Conservation (phyloP, 116 monocot species). For the Phalaenopsis hybrid region DNA sequence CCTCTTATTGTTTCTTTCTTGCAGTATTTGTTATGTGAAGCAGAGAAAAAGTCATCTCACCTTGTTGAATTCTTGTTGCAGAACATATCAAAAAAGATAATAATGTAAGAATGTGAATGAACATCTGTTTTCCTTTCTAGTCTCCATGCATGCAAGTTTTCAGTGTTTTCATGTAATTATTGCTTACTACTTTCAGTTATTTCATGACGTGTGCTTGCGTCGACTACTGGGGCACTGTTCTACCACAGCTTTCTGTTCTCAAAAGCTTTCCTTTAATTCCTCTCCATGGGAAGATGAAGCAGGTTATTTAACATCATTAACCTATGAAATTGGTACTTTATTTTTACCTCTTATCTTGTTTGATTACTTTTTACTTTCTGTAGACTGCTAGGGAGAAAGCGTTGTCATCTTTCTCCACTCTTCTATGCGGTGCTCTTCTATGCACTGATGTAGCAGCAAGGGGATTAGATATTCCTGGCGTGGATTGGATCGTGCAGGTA, state of each 20-base stretch:
- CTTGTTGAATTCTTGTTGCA: conserved; percentile 76
- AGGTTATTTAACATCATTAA: conserved; percentile 31
- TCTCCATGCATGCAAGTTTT: background rate
- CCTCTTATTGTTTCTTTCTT: conserved; percentile 7
- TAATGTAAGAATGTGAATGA: conserved; percentile 48
- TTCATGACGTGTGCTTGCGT: conserved; percentile 99
- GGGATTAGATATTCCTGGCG: conserved; percentile 93
- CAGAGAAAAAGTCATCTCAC: conserved; percentile 71
- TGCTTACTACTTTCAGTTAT: conserved; percentile 47
- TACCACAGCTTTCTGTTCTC: conserved; percentile 57
- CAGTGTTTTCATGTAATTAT: background rate
- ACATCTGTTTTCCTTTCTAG: background rate
- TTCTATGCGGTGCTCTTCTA: conserved; percentile 64
- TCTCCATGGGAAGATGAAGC: conserved; percentile 96
- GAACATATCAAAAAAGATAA: conserved; percentile 79
- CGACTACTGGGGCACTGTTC: conserved; percentile 87
- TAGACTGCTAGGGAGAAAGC: conserved; percentile 89
- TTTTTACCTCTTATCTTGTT: background rate
- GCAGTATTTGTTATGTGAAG: conserved; percentile 91
- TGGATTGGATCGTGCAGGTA: conserved; percentile 99
- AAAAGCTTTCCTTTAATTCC: conserved; percentile 58
- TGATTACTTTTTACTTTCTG: conserved; percentile 7
- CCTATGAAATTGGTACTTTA: background rate
- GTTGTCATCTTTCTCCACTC: conserved; percentile 69
- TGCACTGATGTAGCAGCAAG: conserved; percentile 99